Base-by-base conservation (phyloP, 2,329 filamentous ascomycete genomes). In the Coniochaeta prunicola region DNA sequence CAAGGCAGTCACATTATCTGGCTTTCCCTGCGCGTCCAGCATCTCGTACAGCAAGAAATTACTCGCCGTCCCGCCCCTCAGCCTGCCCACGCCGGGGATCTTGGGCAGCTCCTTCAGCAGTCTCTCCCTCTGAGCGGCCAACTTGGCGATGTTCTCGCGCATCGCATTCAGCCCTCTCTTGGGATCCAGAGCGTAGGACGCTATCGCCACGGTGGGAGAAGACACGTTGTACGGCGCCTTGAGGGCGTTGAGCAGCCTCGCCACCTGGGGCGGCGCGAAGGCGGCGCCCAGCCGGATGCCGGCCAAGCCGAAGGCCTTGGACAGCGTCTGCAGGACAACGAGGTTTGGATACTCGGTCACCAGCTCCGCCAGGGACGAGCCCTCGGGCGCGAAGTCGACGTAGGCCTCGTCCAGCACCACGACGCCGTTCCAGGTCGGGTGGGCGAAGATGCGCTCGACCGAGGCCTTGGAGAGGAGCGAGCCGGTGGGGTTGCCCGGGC, bases 151-250 rank as follows among this genome's bases (percentile, higher is more conserved):
- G 73, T 96, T 89, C 31, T 66, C 73, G 40, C 78, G 78, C 92
- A 97, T 96, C 15, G 88, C 80, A 0, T 79, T 75, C 50, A 97
- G 73, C 30, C 92, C 92, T 19, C 79, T 73, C 0, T 79, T 75
- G 2, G 53, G 53, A 1, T 83, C 80, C 40, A 97, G 77, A 3
- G 91, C 92, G 24, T 87, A 84, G 38, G 80, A 82, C 1, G 92
- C 94, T 19, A 99, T 80, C 36, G 88, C 86, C 66, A 88, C 92
- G 1, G 93, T 97, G 0, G 91, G 91, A 66, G 87, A 93, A 4
- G 91, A 89, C 67, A 99, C 87, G 74, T 97, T 97, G 77, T 99
- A 99, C 0, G 94, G 94, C 0, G 94, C 93, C 76, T 97, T 97
- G 68, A 99, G 80, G 70, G 82, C 92, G 76, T 99, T 99, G 58